phyloP scores from a whole-genome alignment of 2,329 filamentous ascomycete species.

The Curvularia hawaiiensis region DNA sequence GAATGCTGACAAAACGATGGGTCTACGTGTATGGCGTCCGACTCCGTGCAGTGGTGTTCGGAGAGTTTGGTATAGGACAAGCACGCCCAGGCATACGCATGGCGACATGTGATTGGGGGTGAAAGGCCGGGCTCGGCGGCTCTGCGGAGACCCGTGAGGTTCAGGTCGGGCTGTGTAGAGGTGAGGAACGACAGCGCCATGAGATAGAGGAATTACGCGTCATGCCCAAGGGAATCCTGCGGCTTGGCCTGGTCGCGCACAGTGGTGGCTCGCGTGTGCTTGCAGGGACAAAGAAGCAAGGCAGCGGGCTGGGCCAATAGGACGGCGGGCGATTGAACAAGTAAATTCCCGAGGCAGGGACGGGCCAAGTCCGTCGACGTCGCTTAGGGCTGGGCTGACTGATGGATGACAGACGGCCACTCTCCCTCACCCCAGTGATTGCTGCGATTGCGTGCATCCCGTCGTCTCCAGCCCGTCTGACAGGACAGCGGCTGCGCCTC shows the following conservation, averaged over 20 bases:
- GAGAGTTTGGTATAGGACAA: constrained; percentile 3
- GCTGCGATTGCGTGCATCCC: background rate
- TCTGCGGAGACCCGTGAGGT: constrained; percentile 36
- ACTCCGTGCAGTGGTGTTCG: background rate
- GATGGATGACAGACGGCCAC: background rate
- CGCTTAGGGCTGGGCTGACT: background rate
- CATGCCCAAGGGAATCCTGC: constrained; percentile 22
- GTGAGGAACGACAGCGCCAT: constrained; percentile 20
- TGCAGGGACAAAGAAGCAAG: constrained; percentile 16
- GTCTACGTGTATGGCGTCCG: constrained; percentile 5
- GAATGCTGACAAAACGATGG: constrained; percentile 9
- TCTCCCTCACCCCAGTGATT: too few species aligned
- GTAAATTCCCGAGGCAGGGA: constrained; percentile 6
- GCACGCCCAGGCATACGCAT: background rate
- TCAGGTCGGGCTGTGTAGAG: constrained; percentile 26
- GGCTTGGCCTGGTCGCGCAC: constrained; percentile 29
- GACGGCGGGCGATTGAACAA: constrained; percentile 7
- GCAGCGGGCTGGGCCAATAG: constrained; percentile 15
- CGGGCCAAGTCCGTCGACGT: background rate
- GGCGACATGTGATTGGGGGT: constrained; percentile 7
- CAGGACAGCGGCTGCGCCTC: background rate
- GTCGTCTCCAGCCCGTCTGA: background rate
- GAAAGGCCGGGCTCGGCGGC: constrained; percentile 26
- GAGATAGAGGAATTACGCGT: constrained; percentile 32
- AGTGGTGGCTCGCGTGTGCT: constrained; percentile 20